phyloP scores from a whole-genome alignment of 768 basidiomycete species.

The Amylocystis lapponica region DNA sequence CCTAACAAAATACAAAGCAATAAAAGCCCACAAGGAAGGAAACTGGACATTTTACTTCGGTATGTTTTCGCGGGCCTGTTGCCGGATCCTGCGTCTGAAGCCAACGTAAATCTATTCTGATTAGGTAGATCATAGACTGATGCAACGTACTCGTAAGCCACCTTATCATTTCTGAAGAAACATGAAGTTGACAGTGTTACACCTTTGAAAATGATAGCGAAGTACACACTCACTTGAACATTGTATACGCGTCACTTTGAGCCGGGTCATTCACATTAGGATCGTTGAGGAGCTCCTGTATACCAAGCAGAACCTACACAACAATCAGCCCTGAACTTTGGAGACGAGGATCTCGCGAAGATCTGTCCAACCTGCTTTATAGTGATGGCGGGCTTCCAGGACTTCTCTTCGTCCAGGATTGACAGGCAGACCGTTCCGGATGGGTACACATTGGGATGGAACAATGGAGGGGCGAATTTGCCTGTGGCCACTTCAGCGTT shows the following conservation, averaged over 20 bases:
- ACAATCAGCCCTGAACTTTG: background rate
- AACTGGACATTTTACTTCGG: conserved; percentile 54
- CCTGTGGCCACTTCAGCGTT: conserved; percentile 41
- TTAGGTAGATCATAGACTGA: background rate
- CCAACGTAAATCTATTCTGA: no score
- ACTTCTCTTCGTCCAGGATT: conserved; percentile 97
- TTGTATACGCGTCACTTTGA: conserved; percentile 96
- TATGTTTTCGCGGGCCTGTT: conserved; percentile 85
- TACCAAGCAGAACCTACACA: conserved; percentile 82
- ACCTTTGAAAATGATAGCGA: background rate
- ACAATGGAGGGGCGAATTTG: conserved; percentile 93
- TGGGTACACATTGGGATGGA: conserved; percentile 98
- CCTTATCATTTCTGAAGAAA: conserved; percentile 78
- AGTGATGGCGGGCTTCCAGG: conserved; percentile 98
- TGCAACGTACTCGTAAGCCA: conserved; percentile 86
- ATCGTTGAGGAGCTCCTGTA: conserved; percentile 92
- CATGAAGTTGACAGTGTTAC: background rate
- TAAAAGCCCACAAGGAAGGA: background rate
- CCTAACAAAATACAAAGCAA: conserved; percentile 7
- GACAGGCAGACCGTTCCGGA: conserved; percentile 98
- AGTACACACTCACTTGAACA: conserved; percentile 82
- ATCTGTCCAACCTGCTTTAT: conserved; percentile 79
- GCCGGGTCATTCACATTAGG: conserved; percentile 98
- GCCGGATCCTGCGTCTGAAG: conserved; percentile 66
- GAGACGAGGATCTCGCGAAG: no score